phyloP scores from a whole-genome alignment of 1,139 yeast genomes.

The Pichia sp. region DNA sequence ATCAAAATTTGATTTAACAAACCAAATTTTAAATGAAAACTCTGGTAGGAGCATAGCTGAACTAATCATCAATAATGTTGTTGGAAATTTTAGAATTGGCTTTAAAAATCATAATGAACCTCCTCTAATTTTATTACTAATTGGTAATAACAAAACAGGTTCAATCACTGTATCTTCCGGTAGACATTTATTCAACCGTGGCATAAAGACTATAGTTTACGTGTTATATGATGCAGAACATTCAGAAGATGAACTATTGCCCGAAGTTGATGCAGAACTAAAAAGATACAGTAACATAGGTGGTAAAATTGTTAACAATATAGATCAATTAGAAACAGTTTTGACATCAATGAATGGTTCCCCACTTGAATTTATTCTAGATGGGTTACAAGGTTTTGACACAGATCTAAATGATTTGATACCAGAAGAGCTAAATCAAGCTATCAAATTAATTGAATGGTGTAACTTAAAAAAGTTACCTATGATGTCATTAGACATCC shows the following conservation, averaged over 20 bases:
- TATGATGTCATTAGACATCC: slow-evolving; percentile 68
- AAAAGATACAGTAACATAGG: slow-evolving; percentile 48
- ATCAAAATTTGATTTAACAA: slow-evolving; percentile 47
- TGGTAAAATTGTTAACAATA: slow-evolving; percentile 41
- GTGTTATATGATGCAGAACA: slow-evolving; percentile 33
- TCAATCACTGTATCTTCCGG: slow-evolving; percentile 73
- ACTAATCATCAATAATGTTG: slow-evolving; percentile 54
- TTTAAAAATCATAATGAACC: slow-evolving; percentile 64
- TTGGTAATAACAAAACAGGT: slow-evolving; percentile 72
- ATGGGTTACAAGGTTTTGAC: slow-evolving; percentile 80
- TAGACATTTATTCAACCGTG: slow-evolving; percentile 71
- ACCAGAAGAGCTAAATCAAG: slow-evolving; percentile 42
- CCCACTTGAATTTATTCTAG: slow-evolving; percentile 73
- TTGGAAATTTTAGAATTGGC: slow-evolving; percentile 44
- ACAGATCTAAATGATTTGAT: slow-evolving; percentile 46
- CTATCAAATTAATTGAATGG: slow-evolving; percentile 57
- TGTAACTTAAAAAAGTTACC: slow-evolving; percentile 48
- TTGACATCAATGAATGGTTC: slow-evolving; percentile 44
- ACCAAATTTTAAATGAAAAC: slow-evolving; percentile 53
- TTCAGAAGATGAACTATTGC: slow-evolving; percentile 29
- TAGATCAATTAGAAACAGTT: slow-evolving; percentile 31
- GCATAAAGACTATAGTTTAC: slow-evolving; percentile 59
- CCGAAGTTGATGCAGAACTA: slow-evolving; percentile 37
- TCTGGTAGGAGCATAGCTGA: slow-evolving; percentile 64
- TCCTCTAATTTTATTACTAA: slow-evolving; percentile 65